These are phyloP conservation scores for Dinochytrium kinnereticum DNA, from an alignment of 371 early-diverging fungal genomes.

Conservation along the genomic window DNA sequence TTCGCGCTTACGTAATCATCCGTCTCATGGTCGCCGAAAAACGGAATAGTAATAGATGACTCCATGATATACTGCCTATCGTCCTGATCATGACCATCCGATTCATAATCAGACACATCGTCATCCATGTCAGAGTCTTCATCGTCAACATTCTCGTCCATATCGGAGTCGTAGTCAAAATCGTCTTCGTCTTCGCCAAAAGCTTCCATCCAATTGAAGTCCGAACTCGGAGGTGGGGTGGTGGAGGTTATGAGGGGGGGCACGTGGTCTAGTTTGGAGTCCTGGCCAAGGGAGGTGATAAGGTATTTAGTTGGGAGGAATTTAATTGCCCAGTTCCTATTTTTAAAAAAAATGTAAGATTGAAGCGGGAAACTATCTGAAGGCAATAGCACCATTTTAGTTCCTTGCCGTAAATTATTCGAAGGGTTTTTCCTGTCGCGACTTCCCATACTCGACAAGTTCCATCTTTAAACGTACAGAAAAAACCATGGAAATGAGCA, in stretches of 20 bases:
- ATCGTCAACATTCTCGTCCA: neutral
- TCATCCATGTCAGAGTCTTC: conserved; percentile 6
- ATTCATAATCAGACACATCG: neutral
- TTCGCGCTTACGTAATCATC: neutral
- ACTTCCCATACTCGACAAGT: conserved; percentile 38
- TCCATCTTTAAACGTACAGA: conserved; percentile 25
- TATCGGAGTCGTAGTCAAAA: neutral
- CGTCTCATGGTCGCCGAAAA: too few species aligned
- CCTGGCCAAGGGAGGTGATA: too few species aligned
- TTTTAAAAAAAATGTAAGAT: neutral
- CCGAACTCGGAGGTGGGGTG: neutral
- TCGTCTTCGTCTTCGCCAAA: conserved; percentile 2
- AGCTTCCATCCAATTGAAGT: neutral
- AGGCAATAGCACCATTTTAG: neutral
- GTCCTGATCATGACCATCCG: neutral
- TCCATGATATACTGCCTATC: neutral
- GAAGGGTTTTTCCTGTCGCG: conserved; percentile 13
- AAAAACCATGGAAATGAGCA: neutral
- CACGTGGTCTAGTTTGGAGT: too few species aligned
- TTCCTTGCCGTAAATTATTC: conserved; percentile 2
- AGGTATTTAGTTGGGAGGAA: conserved; percentile 23
- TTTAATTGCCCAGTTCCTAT: conserved; percentile 33
- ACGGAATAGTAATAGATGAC: too few species aligned
- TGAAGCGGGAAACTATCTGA: neutral
- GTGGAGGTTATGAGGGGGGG: too few species aligned